Conservation (phyloP, 2,329 filamentous ascomycete genomes). For the Ophiostoma pallidulum region DNA sequence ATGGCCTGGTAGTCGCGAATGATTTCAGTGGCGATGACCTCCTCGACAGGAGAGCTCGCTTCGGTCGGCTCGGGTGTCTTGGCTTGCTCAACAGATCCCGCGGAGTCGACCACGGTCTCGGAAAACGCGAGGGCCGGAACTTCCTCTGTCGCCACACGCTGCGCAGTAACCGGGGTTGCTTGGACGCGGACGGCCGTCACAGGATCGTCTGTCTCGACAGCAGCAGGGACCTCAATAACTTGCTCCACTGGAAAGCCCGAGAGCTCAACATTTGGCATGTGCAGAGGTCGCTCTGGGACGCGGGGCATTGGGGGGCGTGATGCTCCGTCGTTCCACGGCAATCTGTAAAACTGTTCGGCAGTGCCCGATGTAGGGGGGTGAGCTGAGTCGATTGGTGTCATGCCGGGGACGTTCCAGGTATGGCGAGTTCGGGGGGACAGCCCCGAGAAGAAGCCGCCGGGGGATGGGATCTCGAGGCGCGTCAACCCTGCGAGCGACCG, state of each 20-base stretch:
- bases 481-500: constrained; percentile 63
- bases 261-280: constrained; percentile 27
- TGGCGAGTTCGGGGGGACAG: constrained; percentile 65
- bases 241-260: constrained; percentile 51
- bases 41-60: constrained; percentile 35
- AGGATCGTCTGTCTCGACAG: constrained; percentile 44
- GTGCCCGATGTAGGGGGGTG: constrained; percentile 72
- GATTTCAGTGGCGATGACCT: constrained; percentile 55
- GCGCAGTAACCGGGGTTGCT: constrained; percentile 29
- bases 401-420: constrained; percentile 64
- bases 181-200: constrained; percentile 46
- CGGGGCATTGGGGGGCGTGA: constrained; percentile 23
- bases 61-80: constrained; percentile 20
- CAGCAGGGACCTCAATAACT: constrained; percentile 50
- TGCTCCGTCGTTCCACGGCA: constrained; percentile 57
- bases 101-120: constrained; percentile 24
- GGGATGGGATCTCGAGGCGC: constrained; percentile 79
- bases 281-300: constrained; percentile 26
- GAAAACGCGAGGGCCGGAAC: constrained; percentile 9
- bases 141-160: constrained; percentile 19
- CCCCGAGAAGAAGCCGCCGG: constrained; percentile 83
- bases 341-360: constrained; percentile 85
- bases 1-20: constrained; percentile 63
- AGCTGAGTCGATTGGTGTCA: constrained; percentile 40
- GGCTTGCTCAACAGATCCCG: constrained; percentile 29